Evolutionary conservation across 805 yeast species (phyloP), one percentile per base, ranked within the genome.

Genomic region (Barnettozyma pratensis): DNA sequence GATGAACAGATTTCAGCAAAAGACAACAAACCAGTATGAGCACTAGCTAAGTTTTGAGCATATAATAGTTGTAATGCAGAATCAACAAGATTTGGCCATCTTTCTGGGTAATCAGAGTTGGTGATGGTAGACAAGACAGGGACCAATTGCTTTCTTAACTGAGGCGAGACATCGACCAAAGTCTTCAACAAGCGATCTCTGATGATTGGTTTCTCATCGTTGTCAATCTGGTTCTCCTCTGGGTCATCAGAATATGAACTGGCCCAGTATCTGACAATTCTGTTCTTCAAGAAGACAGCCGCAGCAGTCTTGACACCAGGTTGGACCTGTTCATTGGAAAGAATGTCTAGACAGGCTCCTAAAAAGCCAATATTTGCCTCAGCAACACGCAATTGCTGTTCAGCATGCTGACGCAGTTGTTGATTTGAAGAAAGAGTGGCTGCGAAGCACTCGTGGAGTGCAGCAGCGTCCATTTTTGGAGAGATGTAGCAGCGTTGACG

Each of bases 241-340:
- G 57, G 60, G n/a, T 63, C 71, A 10, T 57, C 62, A 12, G 54
- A 54, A 10, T 64, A 48, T 2, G 49, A 41, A 19, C 31, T 54
- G 42, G 53, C 60, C 97, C 97, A 91, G 45, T 77, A 73, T 36
- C 78, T 73, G 12, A 73, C 69, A 26, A 89, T 74, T 48, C 81
- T 74, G 65, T 92, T 91, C 64, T 92, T 92, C 65, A 89, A 79
- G 65, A 80, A 88, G 5, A 92, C 82, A 0, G 94, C 90, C 2
- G 95, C 85, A 10, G 95, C 87, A 43, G 80, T 70, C 56, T 82
- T 77, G 44, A 85, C 73, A 27, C 73, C 77, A 2, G 67, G 65
- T 6, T 79, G 70, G 12, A 76, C 80, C 14, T 75, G 78, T 6
- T 67, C 67, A 25, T 79, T 76, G 14, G 76, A 63, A 19, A 89